phyloP scores from a whole-genome alignment of 495 filamentous ascomycete species.

The Eremomyces bilateralis region DNA sequence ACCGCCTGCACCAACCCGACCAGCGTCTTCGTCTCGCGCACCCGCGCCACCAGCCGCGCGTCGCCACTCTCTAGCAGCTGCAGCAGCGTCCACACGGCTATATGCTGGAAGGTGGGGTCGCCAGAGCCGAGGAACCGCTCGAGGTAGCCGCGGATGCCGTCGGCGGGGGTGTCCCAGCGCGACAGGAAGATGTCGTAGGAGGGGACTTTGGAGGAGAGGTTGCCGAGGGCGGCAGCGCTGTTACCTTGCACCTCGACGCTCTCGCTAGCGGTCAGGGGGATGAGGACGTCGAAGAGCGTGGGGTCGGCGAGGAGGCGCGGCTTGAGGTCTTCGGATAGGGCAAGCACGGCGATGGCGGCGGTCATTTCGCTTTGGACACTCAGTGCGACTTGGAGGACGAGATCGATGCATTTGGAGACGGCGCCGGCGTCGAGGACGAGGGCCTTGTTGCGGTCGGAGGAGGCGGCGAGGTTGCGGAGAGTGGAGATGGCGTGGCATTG shows the following conservation, averaged over 20 bases:
- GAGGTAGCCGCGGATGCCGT: constrained; percentile 88
- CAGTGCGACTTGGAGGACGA: constrained; percentile 80
- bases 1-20: constrained; percentile 79
- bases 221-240: constrained; percentile 86
- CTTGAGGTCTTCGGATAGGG: constrained; percentile 89
- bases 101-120: constrained; percentile 96
- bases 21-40: constrained; percentile 69
- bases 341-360: constrained; percentile 91
- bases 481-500: constrained; percentile 98
- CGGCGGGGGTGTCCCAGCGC: constrained; percentile 78
- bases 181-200: constrained; percentile 92
- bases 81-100: constrained; percentile 93
- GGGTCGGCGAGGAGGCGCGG: constrained; percentile 80
- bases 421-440: constrained; percentile 89
- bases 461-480: constrained; percentile 82
- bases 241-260: constrained; percentile 98
- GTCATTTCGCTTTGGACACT: constrained; percentile 98
- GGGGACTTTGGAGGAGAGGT: constrained; percentile 92
- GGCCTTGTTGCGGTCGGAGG: constrained; percentile 91
- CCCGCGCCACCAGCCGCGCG: constrained; percentile 57
- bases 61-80: constrained; percentile 92
- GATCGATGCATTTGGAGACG: constrained; percentile 93
- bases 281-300: constrained; percentile 90
- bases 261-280: constrained; percentile 80
- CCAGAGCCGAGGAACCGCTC: constrained; percentile 80